These are phyloP conservation scores for Penicillium sp. DNA, from an alignment of 2,329 filamentous ascomycete genomes.

Conservation along the genomic window DNA sequence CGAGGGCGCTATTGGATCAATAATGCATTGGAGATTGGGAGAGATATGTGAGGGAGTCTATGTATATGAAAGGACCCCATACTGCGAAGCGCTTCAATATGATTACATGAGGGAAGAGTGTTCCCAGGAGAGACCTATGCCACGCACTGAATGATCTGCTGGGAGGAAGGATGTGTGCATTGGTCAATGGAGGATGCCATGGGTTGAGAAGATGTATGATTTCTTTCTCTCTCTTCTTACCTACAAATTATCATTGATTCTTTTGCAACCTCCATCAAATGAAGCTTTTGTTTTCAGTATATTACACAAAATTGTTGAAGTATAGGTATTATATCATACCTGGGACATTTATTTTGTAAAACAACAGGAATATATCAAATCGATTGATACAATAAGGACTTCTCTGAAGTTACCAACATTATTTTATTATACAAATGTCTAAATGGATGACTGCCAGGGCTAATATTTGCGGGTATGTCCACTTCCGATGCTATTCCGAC, in stretches of 20 bases:
- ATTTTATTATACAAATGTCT: neutral
- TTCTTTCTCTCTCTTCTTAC: neutral
- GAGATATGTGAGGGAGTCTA: neutral
- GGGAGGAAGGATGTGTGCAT: neutral
- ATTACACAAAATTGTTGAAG: too few species aligned
- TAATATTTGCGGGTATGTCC: neutral
- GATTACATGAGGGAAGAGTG: neutral
- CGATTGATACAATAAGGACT: neutral
- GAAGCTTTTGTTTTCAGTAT: neutral
- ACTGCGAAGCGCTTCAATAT: neutral
- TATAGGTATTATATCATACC: neutral
- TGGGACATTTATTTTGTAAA: neutral
- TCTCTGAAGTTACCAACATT: neutral
- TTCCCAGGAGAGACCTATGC: neutral
- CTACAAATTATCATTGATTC: neutral
- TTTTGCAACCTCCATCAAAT: neutral
- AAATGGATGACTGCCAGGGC: neutral
- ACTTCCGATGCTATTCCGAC: neutral
- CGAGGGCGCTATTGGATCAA: neutral
- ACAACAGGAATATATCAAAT: neutral
- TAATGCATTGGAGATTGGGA: neutral
- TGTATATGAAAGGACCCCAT: neutral
- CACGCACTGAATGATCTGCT: neutral
- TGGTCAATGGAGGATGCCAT: neutral
- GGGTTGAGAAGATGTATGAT: neutral